Evolutionary conservation across 75 land plant genomes (phyloP).

Genomic region (Pinus albicaulis): DNA sequence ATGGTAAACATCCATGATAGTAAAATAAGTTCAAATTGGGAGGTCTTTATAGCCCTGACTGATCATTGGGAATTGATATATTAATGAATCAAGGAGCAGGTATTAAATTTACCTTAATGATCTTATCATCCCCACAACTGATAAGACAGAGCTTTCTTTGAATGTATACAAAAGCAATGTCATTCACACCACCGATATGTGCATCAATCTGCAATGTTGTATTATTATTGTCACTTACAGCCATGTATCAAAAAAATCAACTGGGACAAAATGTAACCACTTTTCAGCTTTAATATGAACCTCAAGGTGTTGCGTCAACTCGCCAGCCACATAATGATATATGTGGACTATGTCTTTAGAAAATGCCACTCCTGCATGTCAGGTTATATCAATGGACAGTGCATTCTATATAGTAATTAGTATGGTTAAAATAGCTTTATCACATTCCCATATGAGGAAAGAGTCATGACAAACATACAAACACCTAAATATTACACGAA

Average conservation of each 20-base stretch:
- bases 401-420: too few relatives aligned
- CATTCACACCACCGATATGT: conserved; percentile 76
- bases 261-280: background rate
- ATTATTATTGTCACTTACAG: background rate
- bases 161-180: conserved; percentile 66
- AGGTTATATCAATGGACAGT: too few relatives aligned
- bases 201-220: conserved; percentile 60
- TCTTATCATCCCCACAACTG: conserved; percentile 83
- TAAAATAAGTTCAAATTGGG: background rate
- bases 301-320: conserved; percentile 67
- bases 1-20: background rate
- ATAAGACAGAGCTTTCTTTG: conserved; percentile 62
- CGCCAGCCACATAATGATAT: conserved; percentile 50
- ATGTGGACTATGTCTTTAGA: conserved; percentile 85
- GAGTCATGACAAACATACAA: too few relatives aligned
- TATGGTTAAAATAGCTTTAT: too few relatives aligned
- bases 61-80: too few relatives aligned
- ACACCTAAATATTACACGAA: too few relatives aligned
- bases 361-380: conserved; percentile 74
- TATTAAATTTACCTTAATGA: conserved; percentile 47
- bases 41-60: too few relatives aligned
- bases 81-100: background rate
- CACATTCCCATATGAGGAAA: too few relatives aligned
- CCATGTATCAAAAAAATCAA: background rate
- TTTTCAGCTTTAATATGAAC: conserved; percentile 14